Base-by-base conservation (phyloP, 441 rosid species). In the Syzygium syzygioides region DNA sequence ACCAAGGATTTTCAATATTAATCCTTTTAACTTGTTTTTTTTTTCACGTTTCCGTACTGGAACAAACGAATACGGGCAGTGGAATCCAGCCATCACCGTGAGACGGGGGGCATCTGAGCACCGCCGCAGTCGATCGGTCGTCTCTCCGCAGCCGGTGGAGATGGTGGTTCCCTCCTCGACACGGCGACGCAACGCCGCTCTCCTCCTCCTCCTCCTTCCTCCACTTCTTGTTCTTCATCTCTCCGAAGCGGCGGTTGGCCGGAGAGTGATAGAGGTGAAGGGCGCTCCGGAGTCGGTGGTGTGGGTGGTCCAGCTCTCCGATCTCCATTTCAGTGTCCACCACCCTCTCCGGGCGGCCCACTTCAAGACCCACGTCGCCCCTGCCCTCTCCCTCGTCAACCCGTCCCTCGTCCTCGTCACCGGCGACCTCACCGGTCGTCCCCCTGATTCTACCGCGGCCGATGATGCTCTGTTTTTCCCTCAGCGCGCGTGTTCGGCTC, bases 271-370 rank as follows among this genome's bases (percentile, higher is more conserved):
- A 25, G 91, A 94, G 87, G 94, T 93, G 50, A 88, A 91, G 90
- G 94, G 89, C 86, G 97, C 95, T 26, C 95, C 97, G 79, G 97
- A 95, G 86, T 93, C 94, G 14, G 94, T 96, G 91, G 90, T 95
- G 55, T 97, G 98, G 99, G 95, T 92, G 68, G 99, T 98, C 90
- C 99, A 96, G 93, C 94, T 98, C 32, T 98, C 99, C 62, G 99
- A 98, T 94, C 99, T 96, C 88, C 99, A 98, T 92, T 98, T 98
- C 93, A 97, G 99, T 86, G 98, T 96, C 87, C 97, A 95, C 92
- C 94, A 95, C 50, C 99, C 98, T 60, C 93, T 95, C 32, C 95
- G 99, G 93, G 99, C 99, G 86, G 87, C 90, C 45, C 96, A 96
- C 88, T 98, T 98, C 92, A 93, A 83, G 86, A 91, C 89, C 79